Evolutionary conservation across 768 basidiomycete genomes (phyloP).

Genomic region (Tylopilus vinaceipallidus): DNA sequence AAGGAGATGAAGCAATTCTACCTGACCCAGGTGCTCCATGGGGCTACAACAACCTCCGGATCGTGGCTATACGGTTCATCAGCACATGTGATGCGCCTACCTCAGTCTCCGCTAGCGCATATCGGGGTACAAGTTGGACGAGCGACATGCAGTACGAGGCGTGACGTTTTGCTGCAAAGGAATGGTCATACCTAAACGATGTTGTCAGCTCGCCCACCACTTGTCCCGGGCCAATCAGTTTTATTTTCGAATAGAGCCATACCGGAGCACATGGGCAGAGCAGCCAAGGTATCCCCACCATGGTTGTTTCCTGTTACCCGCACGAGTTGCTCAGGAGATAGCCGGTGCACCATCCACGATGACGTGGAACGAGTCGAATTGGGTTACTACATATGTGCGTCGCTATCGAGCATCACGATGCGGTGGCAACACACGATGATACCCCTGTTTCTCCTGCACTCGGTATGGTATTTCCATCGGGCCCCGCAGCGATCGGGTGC

Average conservation of each 20-base stretch:
- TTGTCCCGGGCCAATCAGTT: too few species aligned
- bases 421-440: slow-evolving; percentile 69
- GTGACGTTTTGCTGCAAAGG: background rate
- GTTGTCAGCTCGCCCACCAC: slow-evolving; percentile 66
- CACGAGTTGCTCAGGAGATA: background rate
- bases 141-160: background rate
- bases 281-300: slow-evolving; percentile 73
- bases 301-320: slow-evolving; percentile 1
- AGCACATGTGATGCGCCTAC: slow-evolving; percentile 75
- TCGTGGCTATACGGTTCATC: too few species aligned
- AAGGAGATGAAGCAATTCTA: slow-evolving; percentile 99
- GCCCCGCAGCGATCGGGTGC: slow-evolving; percentile 70
- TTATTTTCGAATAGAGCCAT: slow-evolving; percentile 68
- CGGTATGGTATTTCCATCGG: slow-evolving; percentile 51
- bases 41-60: too few species aligned
- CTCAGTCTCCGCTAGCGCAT: slow-evolving; percentile 72
- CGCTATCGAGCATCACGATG: slow-evolving; percentile 66
- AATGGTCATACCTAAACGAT: slow-evolving; percentile 47
- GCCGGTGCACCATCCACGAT: slow-evolving; percentile 52
- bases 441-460: slow-evolving; percentile 62
- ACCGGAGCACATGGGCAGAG: slow-evolving; percentile 53
- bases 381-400: slow-evolving; percentile 61
- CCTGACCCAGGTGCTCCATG: slow-evolving; percentile 81
- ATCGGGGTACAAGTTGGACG: too few species aligned
- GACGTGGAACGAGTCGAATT: slow-evolving; percentile 69